Evolutionary conservation across 129 eudicot genomes (phyloP), one percentile per base, ranked within the genome.

Genomic region (Flaveria robusta): DNA sequence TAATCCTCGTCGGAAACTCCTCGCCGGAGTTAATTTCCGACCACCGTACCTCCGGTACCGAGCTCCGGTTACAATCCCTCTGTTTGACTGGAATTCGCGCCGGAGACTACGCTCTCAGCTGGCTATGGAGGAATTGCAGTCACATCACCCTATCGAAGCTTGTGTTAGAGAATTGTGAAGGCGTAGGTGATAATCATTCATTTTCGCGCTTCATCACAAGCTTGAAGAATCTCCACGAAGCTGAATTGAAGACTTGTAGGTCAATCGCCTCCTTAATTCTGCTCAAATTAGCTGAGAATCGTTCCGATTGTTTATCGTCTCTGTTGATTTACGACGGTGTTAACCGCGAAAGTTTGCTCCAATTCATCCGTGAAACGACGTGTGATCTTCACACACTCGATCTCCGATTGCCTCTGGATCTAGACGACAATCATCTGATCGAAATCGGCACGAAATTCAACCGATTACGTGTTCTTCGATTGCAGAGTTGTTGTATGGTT

Each of bases 351-450:
- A 85, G 93, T 1, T 72, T 92, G 60, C 89, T 87, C 19, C 89
- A 82, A 24, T 92, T 89, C 82, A 54, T 89, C 9, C 86, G 55
- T 37, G 85, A 79, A 13, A 58, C 85, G 63, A 72, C 50, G 3
- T 89, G 83, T 68, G 65, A 79, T 5, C 23, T 92, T 59, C 80
- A 9, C n/a, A 87, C 11, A 9, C 87, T 92, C 4, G 93, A 92
- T 27, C 86, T 92, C 20, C 80, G 97, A 37, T 74, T 89, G 31
- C 96, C 96, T 2, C 93, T 89, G 12, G 97, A 92, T 39, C 83
- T 92, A 19, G 86, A 78, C 19, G 87, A 89, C 86, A 45, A 22
- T 29, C 97, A 92, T 76, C 60, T 92, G 3, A 10, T 72, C 2
- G 87, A 88, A 18, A 81, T 92, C 9, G 80, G 96, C 0, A 50